Percentiles rank a stretch among this genome's conserved stretches.
phyloP scores from a whole-genome alignment of 2,329 filamentous ascomycete genomes.

The Colletotrichum tropicicola region DNA sequence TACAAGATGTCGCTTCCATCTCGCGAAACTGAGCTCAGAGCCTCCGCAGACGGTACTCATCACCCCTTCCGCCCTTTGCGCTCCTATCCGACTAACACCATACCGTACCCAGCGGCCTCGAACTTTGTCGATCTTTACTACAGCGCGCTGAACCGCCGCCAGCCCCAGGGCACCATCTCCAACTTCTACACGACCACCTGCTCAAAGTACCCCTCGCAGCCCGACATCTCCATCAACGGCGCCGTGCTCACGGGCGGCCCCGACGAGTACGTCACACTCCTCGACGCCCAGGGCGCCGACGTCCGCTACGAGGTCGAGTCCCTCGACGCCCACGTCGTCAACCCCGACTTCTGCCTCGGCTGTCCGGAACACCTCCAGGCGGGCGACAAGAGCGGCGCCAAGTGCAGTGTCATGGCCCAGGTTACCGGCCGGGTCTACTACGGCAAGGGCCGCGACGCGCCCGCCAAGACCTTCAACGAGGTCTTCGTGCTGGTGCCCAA shows the following conservation, averaged over 20 bases:
- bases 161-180: slow-evolving; percentile 67
- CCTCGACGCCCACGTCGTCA: slow-evolving; percentile 81
- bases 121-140: slow-evolving; percentile 81
- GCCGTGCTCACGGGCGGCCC: slow-evolving; percentile 67
- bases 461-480: slow-evolving; percentile 79
- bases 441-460: slow-evolving; percentile 68
- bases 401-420: slow-evolving; percentile 76
- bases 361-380: slow-evolving; percentile 57
- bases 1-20: slow-evolving; percentile 45
- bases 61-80: not conserved
- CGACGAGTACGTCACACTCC: slow-evolving; percentile 72
- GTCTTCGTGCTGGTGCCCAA: slow-evolving; percentile 84
- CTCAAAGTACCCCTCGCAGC: slow-evolving; percentile 59
- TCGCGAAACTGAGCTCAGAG: slow-evolving; percentile 53
- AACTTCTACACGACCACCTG: slow-evolving; percentile 76
- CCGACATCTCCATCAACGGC: slow-evolving; percentile 85
- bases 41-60: slow-evolving; percentile 55
- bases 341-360: slow-evolving; percentile 69
- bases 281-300: slow-evolving; percentile 67
- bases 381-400: slow-evolving; percentile 58
- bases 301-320: slow-evolving; percentile 78
- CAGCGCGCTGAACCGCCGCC: slow-evolving; percentile 74
- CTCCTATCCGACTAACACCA: not conserved
- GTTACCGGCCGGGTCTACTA: slow-evolving; percentile 78
- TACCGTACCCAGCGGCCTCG: slow-evolving; percentile 66